Evolutionary conservation across 2,329 filamentous ascomycete genomes (phyloP), one percentile per base, ranked within the genome.

Genomic region (Gaeumannomyces sp.): DNA sequence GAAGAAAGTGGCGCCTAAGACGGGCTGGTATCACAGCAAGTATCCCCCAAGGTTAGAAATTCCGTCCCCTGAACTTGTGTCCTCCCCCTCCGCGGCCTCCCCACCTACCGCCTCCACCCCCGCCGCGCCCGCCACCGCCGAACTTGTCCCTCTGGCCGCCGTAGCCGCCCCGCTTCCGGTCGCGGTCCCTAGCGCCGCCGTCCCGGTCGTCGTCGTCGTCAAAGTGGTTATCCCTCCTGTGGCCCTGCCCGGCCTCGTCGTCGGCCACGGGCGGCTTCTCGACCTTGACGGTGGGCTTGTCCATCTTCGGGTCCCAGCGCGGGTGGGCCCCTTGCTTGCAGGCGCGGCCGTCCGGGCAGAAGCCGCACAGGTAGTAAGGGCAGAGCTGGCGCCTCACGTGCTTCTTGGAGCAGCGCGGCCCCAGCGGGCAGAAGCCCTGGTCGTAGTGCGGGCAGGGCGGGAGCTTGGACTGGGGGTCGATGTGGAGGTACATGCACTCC

Each of bases 401-500:
- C 70, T 93, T 91, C 78, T 97, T 93, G 29, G 89, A 87, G 77
- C 95, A 99, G 66, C 85, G 79, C 1, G 93, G 93, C 0, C 95
- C 95, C 13, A 98, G 83, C 25, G 92, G 92, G 72, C 95, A 99
- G 80, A 98, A 98, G 2, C 95, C 95, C 70, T 90, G 88, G 67
- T 97, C 93, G 80, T 97, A 99, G 77, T 96, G 91, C 68, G 92
- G 91, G 72, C 93, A 96, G 1, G 91, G 88, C 31, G 88, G 91
- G 71, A 92, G 80, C 73, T 92, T 89, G 67, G 89, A 88, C 74
- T 92, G 85, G 62, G 93, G 90, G 72, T 95, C 92, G 71, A 96
- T 90, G 78, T 97, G 92, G 60, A 96, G 87, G 76, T 96, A 97
- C 6, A 96, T 82, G 73, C 95, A 99, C 78, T 99, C 95, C 76